Base-by-base conservation (phyloP, 306 rosid species). In the Cicer chorassanicum region DNA sequence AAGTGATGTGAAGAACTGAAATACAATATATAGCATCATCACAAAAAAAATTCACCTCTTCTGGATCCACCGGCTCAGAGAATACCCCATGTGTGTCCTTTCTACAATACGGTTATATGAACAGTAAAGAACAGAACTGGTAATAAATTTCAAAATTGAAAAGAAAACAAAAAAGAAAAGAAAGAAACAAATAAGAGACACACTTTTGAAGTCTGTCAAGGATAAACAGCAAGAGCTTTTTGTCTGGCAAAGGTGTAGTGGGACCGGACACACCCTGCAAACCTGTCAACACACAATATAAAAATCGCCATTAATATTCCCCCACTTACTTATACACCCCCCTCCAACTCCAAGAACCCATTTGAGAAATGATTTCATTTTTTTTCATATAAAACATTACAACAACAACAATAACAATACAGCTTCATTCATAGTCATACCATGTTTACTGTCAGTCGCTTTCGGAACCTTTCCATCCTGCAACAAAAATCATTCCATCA, bases 141-240 rank as follows among this genome's bases (percentile, higher is more conserved):
- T 3, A 29, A 59, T 81, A 70, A 83, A 83, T 83, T 74, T 57
- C 36, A 67, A 65, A 46, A 34, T 67, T 53, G 38, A 74, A 56
- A 83, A 73, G 44, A 70, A 56, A 65, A 70, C 18, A 60, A 65
- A 16, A 29, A 5, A 68, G 15, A 70, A 53, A 50, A 29, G 49
- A 40, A 67, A 74, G 72, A 78, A 76, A 72, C 70, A 50, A 81
- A 81, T 16, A 78, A 70, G 77, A 71, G 72, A 75, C 97, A 61
- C 65, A 93, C 98, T 93, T 93, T 90, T 91, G 98, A 85, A 93
- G 94, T 78, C 98, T 93, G 82, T 93, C 97, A 79, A 93, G 97
- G 86, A 93, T 88, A 91, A 93, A 89, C 88, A 91, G 81, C 91
- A 93, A 78, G 91, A 93, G 92, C 98, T 93, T 93, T 91, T 91